Base-by-base conservation (phyloP, 768 basidiomycete genomes). In the Calocera viscosa region DNA sequence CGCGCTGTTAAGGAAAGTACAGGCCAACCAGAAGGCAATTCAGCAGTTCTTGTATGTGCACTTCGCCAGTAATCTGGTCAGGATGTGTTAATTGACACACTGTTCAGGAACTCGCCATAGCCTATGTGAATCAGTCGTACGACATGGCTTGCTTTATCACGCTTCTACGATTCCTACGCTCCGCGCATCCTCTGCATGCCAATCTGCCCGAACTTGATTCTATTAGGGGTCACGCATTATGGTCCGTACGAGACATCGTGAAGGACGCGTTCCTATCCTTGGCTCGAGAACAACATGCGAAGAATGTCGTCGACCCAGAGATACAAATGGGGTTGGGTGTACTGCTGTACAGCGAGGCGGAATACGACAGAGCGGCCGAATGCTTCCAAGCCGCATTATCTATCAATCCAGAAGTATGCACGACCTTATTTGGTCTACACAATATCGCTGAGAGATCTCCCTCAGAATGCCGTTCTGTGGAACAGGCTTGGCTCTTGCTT, bases 321-420 rank as follows among this genome's bases (percentile, higher is more conserved):
- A 87, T 96, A 2, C 96, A 99, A 77, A 86, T 93, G 65, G 95
- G 88, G 0, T 81, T 99, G 16, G 96, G 96, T 8, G 88, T 97
- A 16, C 76, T 98, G 65, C 96, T 91, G 75, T 99, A 98, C 75
- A 89, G 85, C 49, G 90, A 88, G 73, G 81, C 80, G 17, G 87
- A 93, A 70, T 98, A 92, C 71, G 89, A 89, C 49, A 84, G 86
- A 32, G 93, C 94, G 1, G 90, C 90, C 73, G 94, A 97, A 73
- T 99, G 96, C 74, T 99, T 97, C 76, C 88, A 89, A 71, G 86
- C 87, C 60, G 95, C 94, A 0, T 77, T 99, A 63, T 83, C 84
- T 35, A 83, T 84, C 26, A 81, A 88, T 35, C 95, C 96, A 2
- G 85, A 84, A 67, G 87, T 86, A 69, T 71, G 81, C 75, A 53